phyloP scores from a whole-genome alignment of 805 yeast species.

The Cyberlindnera sargentensis region DNA sequence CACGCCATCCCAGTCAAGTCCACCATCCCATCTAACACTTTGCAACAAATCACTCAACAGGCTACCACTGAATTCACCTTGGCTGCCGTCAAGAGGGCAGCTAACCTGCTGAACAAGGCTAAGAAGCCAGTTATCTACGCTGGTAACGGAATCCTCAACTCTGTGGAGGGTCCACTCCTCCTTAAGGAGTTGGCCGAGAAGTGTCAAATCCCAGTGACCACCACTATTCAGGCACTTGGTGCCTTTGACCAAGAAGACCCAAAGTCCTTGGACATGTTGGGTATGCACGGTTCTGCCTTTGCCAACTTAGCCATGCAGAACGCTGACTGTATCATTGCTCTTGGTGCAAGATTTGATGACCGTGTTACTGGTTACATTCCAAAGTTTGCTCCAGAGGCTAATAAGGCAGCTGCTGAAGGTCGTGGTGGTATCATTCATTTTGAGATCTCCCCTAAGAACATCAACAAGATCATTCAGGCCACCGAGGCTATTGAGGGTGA shows the following conservation, averaged over 20 bases:
- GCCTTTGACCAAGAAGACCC: slow-evolving; percentile 89
- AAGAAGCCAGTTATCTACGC: slow-evolving; percentile 85
- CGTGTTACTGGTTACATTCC: slow-evolving; percentile 87
- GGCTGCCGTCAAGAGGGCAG: slow-evolving; percentile 70
- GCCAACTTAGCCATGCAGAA: slow-evolving; percentile 92
- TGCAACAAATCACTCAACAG: slow-evolving; percentile 60
- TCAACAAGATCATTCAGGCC: slow-evolving; percentile 94
- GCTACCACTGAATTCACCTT: slow-evolving; percentile 69
- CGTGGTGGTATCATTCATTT: slow-evolving; percentile 97
- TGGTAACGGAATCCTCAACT: slow-evolving; percentile 84
- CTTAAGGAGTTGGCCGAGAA: slow-evolving; percentile 82
- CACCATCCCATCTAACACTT: slow-evolving; percentile 66
- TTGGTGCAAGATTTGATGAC: slow-evolving; percentile 98
- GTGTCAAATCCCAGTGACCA: slow-evolving; percentile 93
- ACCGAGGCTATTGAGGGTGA: slow-evolving; percentile 97
- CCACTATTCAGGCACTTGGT: slow-evolving; percentile 91
- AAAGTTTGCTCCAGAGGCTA: slow-evolving; percentile 92
- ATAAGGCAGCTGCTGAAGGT: slow-evolving; percentile 75
- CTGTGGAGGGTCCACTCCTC: slow-evolving; percentile 71
- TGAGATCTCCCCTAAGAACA: slow-evolving; percentile 94
- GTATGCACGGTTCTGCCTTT: slow-evolving; percentile 96
- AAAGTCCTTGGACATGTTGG: slow-evolving; percentile 90
- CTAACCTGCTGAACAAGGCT: slow-evolving; percentile 70
- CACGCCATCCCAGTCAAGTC: slow-evolving; percentile 77
- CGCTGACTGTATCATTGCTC: slow-evolving; percentile 88